A percentile compares a stretch with the other conserved stretches of the same genome.
Conservation (phyloP, 257 asterid species). For the Solanum medicagineum region DNA sequence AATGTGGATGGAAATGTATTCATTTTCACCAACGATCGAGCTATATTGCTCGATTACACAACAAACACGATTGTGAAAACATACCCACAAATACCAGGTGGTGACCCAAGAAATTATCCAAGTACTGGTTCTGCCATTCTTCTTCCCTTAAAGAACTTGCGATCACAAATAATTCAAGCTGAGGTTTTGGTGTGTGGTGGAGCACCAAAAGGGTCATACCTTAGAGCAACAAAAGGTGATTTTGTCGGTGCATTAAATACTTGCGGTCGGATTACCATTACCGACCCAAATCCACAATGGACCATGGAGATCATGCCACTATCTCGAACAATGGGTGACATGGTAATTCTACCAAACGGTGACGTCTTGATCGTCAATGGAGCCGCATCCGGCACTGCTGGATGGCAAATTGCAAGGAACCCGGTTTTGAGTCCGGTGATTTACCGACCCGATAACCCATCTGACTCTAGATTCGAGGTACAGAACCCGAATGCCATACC, state of each 20-base stretch:
- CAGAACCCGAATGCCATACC: slow-evolving; percentile 10
- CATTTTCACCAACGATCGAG: not conserved
- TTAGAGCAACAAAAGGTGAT: not conserved
- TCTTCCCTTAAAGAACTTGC: slow-evolving; percentile 21
- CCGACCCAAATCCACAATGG: slow-evolving; percentile 31
- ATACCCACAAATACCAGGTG: not conserved
- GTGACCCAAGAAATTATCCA: not conserved
- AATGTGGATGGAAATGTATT: slow-evolving; percentile 4
- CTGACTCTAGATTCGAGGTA: slow-evolving; percentile 6
- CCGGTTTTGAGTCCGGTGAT: slow-evolving; percentile 24
- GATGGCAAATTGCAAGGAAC: slow-evolving; percentile 17
- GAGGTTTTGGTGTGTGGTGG: slow-evolving; percentile 40
- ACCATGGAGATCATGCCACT: slow-evolving; percentile 37
- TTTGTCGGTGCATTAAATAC: slow-evolving; percentile 24
- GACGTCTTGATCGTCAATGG: slow-evolving; percentile 28
- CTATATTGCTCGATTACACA: slow-evolving; percentile 22
- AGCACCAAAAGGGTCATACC: slow-evolving; percentile 30
- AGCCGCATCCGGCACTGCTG: slow-evolving; percentile 23
- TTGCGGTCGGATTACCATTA: slow-evolving; percentile 26
- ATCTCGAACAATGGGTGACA: slow-evolving; percentile 39
- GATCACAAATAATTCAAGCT: not conserved
- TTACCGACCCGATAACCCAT: slow-evolving; percentile 10
- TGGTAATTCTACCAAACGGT: slow-evolving; percentile 35
- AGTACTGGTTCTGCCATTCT: not conserved
- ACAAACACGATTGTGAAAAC: not conserved